A percentile compares a stretch with the other conserved stretches of the same genome.
Evolutionary conservation across 768 basidiomycete genomes (phyloP).

Genomic region (Daedaleopsis sinensis): DNA sequence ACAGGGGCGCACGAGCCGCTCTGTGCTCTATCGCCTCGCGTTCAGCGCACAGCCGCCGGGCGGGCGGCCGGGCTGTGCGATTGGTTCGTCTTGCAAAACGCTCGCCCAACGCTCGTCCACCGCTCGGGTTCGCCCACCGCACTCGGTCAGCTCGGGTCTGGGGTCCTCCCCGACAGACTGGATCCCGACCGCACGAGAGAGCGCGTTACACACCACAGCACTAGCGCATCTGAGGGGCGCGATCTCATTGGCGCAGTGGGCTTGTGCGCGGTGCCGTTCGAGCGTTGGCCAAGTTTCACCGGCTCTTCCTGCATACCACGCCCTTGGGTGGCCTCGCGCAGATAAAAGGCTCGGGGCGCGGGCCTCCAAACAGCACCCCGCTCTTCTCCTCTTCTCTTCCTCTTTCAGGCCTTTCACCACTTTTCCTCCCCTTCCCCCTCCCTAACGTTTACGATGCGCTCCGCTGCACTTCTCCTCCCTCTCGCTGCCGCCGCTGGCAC

Average conservation of each 20-base stretch:
- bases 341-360: conserved; percentile 7
- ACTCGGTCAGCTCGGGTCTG: conserved; percentile 9
- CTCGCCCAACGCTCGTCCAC: neutral
- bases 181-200: neutral
- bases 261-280: neutral
- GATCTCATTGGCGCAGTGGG: neutral
- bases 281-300: neutral
- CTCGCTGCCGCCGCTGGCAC: conserved; percentile 19
- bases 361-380: conserved; percentile 2
- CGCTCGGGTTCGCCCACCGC: conserved; percentile 4
- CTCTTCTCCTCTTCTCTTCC: conserved; percentile 9
- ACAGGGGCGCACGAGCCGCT: too few species aligned
- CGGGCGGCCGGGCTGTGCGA: neutral
- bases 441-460: conserved; percentile 25
- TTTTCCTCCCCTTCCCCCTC: conserved; percentile 2
- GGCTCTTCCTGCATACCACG: neutral
- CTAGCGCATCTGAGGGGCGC: neutral
- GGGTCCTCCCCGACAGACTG: neutral
- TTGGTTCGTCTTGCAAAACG: neutral
- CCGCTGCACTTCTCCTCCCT: conserved; percentile 15
- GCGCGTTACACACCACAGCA: neutral
- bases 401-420: neutral
- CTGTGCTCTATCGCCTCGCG: neutral
- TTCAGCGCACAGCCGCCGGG: conserved; percentile 10
- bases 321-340: neutral